Evolutionary conservation across 495 filamentous ascomycete genomes (phyloP).

Genomic region (Penicillium daleae): DNA sequence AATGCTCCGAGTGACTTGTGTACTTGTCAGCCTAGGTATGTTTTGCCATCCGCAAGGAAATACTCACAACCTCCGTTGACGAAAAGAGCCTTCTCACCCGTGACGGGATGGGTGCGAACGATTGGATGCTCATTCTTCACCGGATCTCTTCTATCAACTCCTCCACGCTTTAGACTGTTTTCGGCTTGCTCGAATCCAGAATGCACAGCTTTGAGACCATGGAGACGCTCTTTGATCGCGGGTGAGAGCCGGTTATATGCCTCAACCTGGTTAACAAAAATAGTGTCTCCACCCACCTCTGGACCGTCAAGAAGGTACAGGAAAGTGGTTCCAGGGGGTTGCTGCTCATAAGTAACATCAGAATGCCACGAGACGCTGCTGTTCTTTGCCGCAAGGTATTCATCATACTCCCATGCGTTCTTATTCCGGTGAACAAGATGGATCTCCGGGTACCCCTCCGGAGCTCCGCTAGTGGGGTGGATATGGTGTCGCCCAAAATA

Average conservation of each 20-base stretch:
- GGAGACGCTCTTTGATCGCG: slow-evolving; percentile 69
- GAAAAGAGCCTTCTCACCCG: slow-evolving; percentile 81
- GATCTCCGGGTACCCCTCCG: slow-evolving; percentile 71
- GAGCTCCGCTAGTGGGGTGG: slow-evolving; percentile 76
- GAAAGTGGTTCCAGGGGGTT: slow-evolving; percentile 86
- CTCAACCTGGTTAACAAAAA: slow-evolving; percentile 72
- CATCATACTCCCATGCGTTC: slow-evolving; percentile 58
- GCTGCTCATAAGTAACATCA: slow-evolving; percentile 80
- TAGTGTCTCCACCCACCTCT: slow-evolving; percentile 76
- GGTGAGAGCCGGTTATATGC: slow-evolving; percentile 79
- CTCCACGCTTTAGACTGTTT: slow-evolving; percentile 54
- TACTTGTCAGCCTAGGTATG: slow-evolving; percentile 11
- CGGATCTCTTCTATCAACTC: slow-evolving; percentile 71
- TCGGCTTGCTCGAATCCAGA: slow-evolving; percentile 73
- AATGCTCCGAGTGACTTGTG: slow-evolving; percentile 67
- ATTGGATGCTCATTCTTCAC: slow-evolving; percentile 73
- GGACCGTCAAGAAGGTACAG: slow-evolving; percentile 79
- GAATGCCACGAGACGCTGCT: slow-evolving; percentile 80
- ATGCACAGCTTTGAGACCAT: slow-evolving; percentile 77
- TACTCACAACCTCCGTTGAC: slow-evolving; percentile 78
- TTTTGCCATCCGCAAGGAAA: neutral
- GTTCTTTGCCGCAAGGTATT: slow-evolving; percentile 65
- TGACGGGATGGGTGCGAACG: slow-evolving; percentile 78
- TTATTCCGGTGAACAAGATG: slow-evolving; percentile 79
- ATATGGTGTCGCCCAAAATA: slow-evolving; percentile 88